phyloP scores from a whole-genome alignment of 352 stramenopile species.

The Ophiocytium majus region DNA sequence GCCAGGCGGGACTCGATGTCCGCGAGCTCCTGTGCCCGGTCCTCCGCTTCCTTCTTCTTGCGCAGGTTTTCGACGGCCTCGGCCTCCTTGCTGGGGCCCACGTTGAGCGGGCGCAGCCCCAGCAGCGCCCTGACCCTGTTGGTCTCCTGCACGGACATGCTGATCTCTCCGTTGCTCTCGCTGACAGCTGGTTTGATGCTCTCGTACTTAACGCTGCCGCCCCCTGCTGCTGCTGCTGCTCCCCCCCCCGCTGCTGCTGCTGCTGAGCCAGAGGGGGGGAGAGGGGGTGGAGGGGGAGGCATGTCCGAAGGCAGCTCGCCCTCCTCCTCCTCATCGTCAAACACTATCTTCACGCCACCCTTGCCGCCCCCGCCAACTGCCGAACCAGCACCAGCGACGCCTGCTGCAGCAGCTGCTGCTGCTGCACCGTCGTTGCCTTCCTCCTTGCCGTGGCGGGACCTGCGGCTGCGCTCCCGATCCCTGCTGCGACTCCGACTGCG shows the following conservation, averaged over 20 bases:
- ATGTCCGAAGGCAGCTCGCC: background rate
- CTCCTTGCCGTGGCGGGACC: background rate
- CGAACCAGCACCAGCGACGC: background rate
- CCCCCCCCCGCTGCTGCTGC: background rate
- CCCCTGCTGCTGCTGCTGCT: conserved; percentile 19
- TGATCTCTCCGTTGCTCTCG: conserved; percentile 53
- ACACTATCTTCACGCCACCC: background rate
- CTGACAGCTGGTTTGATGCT: conserved; percentile 47
- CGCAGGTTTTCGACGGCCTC: conserved; percentile 56
- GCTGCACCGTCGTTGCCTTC: background rate
- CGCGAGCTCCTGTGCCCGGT: conserved; percentile 32
- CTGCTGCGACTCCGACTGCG: background rate
- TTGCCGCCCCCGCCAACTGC: background rate
- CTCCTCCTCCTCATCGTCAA: conserved; percentile 41
- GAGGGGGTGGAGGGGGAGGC: background rate
- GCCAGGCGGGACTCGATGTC: conserved; percentile 37
- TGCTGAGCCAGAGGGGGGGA: background rate
- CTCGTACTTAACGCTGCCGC: conserved; percentile 40
- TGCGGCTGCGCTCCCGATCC: background rate
- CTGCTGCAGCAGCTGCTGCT: conserved; percentile 8
- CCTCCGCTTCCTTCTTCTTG: conserved; percentile 43
- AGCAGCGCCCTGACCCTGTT: conserved; percentile 50
- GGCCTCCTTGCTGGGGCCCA: conserved; percentile 24
- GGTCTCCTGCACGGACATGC: conserved; percentile 55
- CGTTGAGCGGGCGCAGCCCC: conserved; percentile 51